Base-by-base conservation (phyloP, 768 basidiomycete species). In the Trametes cubensis region DNA sequence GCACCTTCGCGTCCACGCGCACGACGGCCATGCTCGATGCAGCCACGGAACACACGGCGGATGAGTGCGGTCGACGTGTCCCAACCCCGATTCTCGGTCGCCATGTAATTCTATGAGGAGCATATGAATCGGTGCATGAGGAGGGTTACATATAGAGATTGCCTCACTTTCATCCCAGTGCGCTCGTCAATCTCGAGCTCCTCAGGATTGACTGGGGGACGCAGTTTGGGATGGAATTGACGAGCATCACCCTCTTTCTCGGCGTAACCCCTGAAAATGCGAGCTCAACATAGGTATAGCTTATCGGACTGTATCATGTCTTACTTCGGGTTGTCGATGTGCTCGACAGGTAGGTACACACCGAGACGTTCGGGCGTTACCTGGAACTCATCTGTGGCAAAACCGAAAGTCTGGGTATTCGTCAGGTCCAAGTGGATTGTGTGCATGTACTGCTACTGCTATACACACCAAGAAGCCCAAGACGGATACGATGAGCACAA, bases 291-390 rank as follows among this genome's bases (percentile, higher is more conserved):
- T 20, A 52, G 21, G 50, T 17, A 39, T 44, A 15, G 56, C 38
- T 28, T 39, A 8, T 30, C 10, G 1, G 47, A 28, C 2, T 18
- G 14, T n/a, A 21, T 5, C n/a, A 49, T 17, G 1, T 54, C 76
- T 51, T 66, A 83, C 83, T 86, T 89, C 1, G 90, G 90, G 66
- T 91, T 91, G 70, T 92, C 89, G 65, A 90, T 90, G 68, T 90
- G 90, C 76, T 90, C 86, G 11, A 85, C 84, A 4, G 88, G 88
- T 2, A 90, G 80, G 72, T 91, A 91, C n/a, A 88, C 87, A 2
- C 88, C 88, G 18, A 92, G 80, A 52, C 88, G 81, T 51, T 89
- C 87, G 34, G 83, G 76, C 11, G 88, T 91, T 28, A 91, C 85
- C 76, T 90, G 78, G 62, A 88, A 90, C 73, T 88, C 85, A 60